Percentiles rank a stretch among this genome's conserved stretches.
Evolutionary conservation across 257 asterid genomes (phyloP).

Genomic region (Ocimum tenuiflorum): DNA sequence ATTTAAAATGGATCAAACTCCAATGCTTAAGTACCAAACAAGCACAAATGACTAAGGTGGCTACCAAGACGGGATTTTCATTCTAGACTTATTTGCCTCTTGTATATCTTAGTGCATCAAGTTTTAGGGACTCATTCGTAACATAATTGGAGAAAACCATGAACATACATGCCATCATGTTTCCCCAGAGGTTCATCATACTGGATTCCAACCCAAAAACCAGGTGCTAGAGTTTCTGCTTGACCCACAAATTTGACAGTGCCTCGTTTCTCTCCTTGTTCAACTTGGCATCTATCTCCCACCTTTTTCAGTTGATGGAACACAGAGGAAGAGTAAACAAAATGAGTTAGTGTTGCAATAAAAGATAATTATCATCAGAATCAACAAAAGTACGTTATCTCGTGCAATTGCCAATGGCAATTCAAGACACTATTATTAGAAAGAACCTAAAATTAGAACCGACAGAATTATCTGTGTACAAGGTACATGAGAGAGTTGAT

Average conservation of each 20-base stretch:
- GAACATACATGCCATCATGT: conserved; percentile 81
- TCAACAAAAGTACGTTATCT: background rate
- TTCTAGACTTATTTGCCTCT: too few species aligned
- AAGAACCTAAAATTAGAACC: background rate
- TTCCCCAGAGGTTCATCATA: conserved; percentile 92
- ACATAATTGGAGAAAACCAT: background rate
- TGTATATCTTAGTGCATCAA: background rate
- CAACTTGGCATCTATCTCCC: conserved; percentile 92
- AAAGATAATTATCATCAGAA: background rate
- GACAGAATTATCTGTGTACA: background rate
- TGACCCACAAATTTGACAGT: conserved; percentile 69
- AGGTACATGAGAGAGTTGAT: background rate
- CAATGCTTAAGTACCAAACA: too few species aligned
- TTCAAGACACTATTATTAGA: background rate
- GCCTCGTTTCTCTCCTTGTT: conserved; percentile 89
- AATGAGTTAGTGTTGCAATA: conserved; percentile 12
- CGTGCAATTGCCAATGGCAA: background rate
- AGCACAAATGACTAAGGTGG: too few species aligned
- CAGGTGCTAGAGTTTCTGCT: conserved; percentile 82
- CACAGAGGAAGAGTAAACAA: conserved; percentile 4
- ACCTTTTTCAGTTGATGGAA: conserved; percentile 33
- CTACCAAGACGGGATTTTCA: too few species aligned
- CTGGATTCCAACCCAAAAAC: conserved; percentile 90
- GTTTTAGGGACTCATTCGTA: background rate
- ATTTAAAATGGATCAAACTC: conserved; percentile 4